Conservation (phyloP, 805 yeast species). For the Nakazawaea peltata region DNA sequence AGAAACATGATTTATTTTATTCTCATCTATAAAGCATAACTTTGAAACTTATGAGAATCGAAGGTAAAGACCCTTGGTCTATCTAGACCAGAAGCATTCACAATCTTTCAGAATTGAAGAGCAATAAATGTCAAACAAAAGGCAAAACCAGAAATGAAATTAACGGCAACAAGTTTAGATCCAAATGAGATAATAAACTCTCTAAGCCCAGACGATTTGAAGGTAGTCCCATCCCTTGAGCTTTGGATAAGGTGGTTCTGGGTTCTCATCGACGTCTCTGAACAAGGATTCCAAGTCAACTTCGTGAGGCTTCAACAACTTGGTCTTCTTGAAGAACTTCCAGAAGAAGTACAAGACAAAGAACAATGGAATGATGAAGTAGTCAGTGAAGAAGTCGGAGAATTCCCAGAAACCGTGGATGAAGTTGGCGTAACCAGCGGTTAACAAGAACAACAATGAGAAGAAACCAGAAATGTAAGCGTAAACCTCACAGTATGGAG, state of each 20-base stretch:
- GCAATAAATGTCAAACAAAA: too few species aligned
- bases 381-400: conserved; percentile 17
- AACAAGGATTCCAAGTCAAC: conserved; percentile 30
- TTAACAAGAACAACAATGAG: conserved; percentile 21
- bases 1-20: too few species aligned
- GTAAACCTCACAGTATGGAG: conserved; percentile 18
- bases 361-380: conserved; percentile 18
- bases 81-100: too few species aligned
- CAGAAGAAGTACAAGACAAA: conserved; percentile 22
- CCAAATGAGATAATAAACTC: too few species aligned
- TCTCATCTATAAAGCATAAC: too few species aligned
- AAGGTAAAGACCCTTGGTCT: too few species aligned
- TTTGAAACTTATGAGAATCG: too few species aligned
- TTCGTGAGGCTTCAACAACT: conserved; percentile 25
- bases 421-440: conserved; percentile 28
- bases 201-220: conserved; percentile 12
- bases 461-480: conserved; percentile 25
- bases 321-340: conserved; percentile 25
- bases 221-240: conserved; percentile 13
- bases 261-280: conserved; percentile 22
- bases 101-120: too few species aligned
- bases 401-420: conserved; percentile 22
- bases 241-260: conserved; percentile 17
- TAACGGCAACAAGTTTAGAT: too few species aligned
- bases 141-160: too few species aligned